Conservation (phyloP, 192 early-diverging fungal genomes). For the Cetraspora pellucida region DNA sequence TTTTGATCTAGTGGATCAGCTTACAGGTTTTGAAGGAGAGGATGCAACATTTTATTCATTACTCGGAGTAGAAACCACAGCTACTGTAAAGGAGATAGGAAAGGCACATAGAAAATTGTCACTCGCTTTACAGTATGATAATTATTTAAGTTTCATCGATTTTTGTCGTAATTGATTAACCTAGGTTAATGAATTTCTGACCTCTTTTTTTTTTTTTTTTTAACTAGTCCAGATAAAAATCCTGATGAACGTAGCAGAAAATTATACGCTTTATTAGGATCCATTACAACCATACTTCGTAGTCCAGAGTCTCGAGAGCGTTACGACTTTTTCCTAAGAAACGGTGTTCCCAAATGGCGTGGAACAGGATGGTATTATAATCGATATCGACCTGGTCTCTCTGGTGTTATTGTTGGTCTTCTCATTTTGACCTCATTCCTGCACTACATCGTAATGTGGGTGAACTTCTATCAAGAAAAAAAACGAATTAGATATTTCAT, state of each 20-base stretch:
- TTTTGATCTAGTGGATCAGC: constrained; percentile 78
- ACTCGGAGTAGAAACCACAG: constrained; percentile 56
- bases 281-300: constrained; percentile 69
- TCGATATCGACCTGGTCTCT: constrained; percentile 74
- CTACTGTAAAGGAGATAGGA: constrained; percentile 60
- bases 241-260: constrained; percentile 54
- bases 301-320: constrained; percentile 63
- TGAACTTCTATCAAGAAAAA: constrained; percentile 65
- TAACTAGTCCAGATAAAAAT: constrained; percentile 71
- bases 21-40: constrained; percentile 62
- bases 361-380: constrained; percentile 75
- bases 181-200: neutral
- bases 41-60: constrained; percentile 68
- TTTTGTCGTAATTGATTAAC: neutral
- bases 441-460: constrained; percentile 65
- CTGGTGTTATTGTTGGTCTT: constrained; percentile 57
- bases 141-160: neutral
- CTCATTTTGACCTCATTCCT: constrained; percentile 55
- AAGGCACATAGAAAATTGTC: constrained; percentile 70
- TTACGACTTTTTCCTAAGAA: constrained; percentile 81
- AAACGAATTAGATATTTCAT: constrained; percentile 49
- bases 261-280: constrained; percentile 64
- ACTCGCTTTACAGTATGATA: constrained; percentile 64
- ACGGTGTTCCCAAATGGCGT: constrained; percentile 79
- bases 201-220: neutral